These are phyloP conservation scores for Oxalis stricta DNA, from an alignment of 441 rosid genomes.

Conservation along the genomic window DNA sequence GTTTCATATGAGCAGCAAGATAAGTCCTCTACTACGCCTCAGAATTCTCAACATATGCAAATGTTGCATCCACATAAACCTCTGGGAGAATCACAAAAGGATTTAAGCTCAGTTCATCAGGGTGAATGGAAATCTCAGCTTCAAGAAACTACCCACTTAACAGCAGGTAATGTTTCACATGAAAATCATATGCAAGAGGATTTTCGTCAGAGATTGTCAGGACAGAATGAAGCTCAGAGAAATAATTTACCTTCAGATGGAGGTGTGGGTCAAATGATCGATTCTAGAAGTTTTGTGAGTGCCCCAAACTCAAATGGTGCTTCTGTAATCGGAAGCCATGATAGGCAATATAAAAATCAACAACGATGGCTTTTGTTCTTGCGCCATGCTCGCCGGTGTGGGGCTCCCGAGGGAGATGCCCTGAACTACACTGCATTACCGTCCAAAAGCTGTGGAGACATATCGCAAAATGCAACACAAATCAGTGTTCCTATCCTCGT, in stretches of 20 bases:
- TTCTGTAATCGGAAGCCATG: slow-evolving; percentile 48
- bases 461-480: slow-evolving; percentile 54
- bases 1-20: slow-evolving; percentile 40
- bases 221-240: slow-evolving; percentile 68
- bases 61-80: slow-evolving; percentile 48
- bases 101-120: slow-evolving; percentile 32
- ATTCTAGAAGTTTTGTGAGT: slow-evolving; percentile 36
- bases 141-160: slow-evolving; percentile 38
- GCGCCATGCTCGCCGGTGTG: slow-evolving; percentile 84
- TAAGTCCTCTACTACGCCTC: slow-evolving; percentile 35
- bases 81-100: slow-evolving; percentile 46
- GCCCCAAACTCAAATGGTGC: slow-evolving; percentile 29
- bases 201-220: slow-evolving; percentile 63
- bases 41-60: slow-evolving; percentile 60
- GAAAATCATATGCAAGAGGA: slow-evolving; percentile 75
- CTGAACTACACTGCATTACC: slow-evolving; percentile 44
- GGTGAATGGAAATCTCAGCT: slow-evolving; percentile 56
- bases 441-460: slow-evolving; percentile 72
- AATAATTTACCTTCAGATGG: slow-evolving; percentile 62
- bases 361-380: slow-evolving; percentile 84
- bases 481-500: slow-evolving; percentile 68
- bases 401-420: slow-evolving; percentile 91
- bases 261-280: slow-evolving; percentile 32
- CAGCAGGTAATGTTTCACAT: slow-evolving; percentile 30
- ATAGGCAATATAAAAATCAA: slow-evolving; percentile 67